Evolutionary conservation across 2,329 filamentous ascomycete species (phyloP).

Genomic region (Myriangium duriaei): DNA sequence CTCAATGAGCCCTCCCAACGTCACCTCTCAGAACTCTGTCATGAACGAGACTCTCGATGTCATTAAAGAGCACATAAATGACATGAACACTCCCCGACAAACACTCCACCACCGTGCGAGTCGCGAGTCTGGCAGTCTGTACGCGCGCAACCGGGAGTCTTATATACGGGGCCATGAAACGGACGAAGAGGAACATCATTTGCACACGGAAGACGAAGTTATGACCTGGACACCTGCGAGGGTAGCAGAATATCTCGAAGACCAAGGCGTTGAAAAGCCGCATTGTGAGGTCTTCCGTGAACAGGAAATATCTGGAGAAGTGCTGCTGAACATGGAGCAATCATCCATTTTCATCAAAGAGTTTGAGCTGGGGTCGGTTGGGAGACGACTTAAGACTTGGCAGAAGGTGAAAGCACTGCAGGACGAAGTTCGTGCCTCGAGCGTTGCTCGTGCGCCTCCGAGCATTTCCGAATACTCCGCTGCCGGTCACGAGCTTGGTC

Average conservation of each 20-base stretch:
- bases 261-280: slow-evolving; percentile 68
- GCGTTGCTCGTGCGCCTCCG: slow-evolving; percentile 28
- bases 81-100: slow-evolving; percentile 55
- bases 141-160: slow-evolving; percentile 68
- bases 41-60: slow-evolving; percentile 92
- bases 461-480: slow-evolving; percentile 31
- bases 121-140: slow-evolving; percentile 79
- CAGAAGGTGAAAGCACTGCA: slow-evolving; percentile 89
- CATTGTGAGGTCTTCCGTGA: slow-evolving; percentile 92
- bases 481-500: slow-evolving; percentile 17
- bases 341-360: slow-evolving; percentile 91
- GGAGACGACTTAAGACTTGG: slow-evolving; percentile 83
- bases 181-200: slow-evolving; percentile 72
- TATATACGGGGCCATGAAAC: slow-evolving; percentile 93
- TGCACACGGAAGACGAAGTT: slow-evolving; percentile 63
- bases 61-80: slow-evolving; percentile 92
- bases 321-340: slow-evolving; percentile 88
- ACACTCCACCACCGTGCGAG: slow-evolving; percentile 29
- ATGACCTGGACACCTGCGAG: slow-evolving; percentile 66
- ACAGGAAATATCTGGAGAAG: slow-evolving; percentile 91
- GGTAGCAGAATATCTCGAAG: slow-evolving; percentile 81
- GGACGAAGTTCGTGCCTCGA: slow-evolving; percentile 61
- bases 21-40: slow-evolving; percentile 49
- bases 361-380: slow-evolving; percentile 85
- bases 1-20: slow-evolving; percentile 6